Evolutionary conservation across 176 grass and related monocot genomes (phyloP).

Genomic region (Aegilops sharonensis): DNA sequence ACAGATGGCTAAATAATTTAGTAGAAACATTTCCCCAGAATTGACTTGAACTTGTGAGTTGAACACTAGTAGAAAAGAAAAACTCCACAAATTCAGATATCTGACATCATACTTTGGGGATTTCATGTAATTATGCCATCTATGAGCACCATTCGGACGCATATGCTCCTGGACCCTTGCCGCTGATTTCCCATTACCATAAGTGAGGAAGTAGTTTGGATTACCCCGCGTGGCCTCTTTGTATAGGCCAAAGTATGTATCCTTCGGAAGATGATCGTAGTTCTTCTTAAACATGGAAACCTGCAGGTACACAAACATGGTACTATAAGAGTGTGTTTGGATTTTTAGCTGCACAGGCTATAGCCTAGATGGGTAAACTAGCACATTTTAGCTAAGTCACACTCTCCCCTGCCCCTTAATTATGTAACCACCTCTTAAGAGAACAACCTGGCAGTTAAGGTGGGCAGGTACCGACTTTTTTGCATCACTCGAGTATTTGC

Average conservation of each 20-base stretch:
- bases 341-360: neutral
- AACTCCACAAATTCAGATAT: neutral
- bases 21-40: neutral
- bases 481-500: neutral
- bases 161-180: constrained; percentile 90
- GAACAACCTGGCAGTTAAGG: neutral
- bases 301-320: constrained; percentile 28
- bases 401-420: neutral
- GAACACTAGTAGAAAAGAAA: neutral
- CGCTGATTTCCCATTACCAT: constrained; percentile 98
- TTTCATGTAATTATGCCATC: constrained; percentile 99
- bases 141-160: constrained; percentile 94
- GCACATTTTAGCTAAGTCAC: neutral
- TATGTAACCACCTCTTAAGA: constrained; percentile 1
- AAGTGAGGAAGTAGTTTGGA: constrained; percentile 98
- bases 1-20: constrained; percentile 11
- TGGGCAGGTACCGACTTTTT: neutral
- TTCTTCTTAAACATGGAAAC: constrained; percentile 99
- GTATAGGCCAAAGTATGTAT: constrained; percentile 99
- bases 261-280: constrained; percentile 99
- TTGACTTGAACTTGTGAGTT: neutral
- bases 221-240: constrained; percentile 98
- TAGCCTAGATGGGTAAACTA: neutral
- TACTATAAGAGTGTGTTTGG: neutral
- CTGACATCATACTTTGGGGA: constrained; percentile 69